phyloP scores from a whole-genome alignment of 805 yeast genomes.

The Metschnikowia proteae region DNA sequence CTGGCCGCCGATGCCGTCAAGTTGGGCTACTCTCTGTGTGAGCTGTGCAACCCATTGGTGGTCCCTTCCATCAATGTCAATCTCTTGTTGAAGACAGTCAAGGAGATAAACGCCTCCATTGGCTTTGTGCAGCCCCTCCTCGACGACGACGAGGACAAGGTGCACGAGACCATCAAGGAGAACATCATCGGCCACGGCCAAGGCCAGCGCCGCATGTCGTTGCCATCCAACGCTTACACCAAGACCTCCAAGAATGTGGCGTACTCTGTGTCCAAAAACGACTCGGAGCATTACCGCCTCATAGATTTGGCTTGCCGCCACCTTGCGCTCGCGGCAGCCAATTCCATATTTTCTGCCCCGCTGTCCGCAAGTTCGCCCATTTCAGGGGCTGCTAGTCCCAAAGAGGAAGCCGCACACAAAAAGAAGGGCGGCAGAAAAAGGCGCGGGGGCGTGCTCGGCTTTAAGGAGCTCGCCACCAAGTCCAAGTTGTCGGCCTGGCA shows the following conservation, averaged over 20 bases:
- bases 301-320: conserved; percentile 81
- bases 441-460: conserved; percentile 77
- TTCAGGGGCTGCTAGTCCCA: conserved; percentile 18
- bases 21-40: conserved; percentile 50
- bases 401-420: conserved; percentile 15
- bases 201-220: conserved; percentile 23
- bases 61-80: conserved; percentile 44
- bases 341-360: conserved; percentile 26
- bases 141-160: conserved; percentile 42
- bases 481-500: conserved; percentile 88
- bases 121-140: conserved; percentile 54
- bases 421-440: conserved; percentile 38
- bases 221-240: conserved; percentile 27
- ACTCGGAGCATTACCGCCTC: conserved; percentile 63
- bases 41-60: conserved; percentile 50
- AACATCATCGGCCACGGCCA: conserved; percentile 27
- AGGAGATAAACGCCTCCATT: conserved; percentile 50
- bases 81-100: conserved; percentile 48
- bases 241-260: conserved; percentile 5
- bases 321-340: conserved; percentile 74
- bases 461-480: conserved; percentile 83
- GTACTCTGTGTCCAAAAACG: conserved; percentile 47
- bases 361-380: conserved; percentile 12
- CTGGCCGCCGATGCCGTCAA: conserved; percentile 39
- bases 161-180: conserved; percentile 35